Base-by-base conservation (phyloP, 768 basidiomycete species). In the Lentinula lateritia region DNA sequence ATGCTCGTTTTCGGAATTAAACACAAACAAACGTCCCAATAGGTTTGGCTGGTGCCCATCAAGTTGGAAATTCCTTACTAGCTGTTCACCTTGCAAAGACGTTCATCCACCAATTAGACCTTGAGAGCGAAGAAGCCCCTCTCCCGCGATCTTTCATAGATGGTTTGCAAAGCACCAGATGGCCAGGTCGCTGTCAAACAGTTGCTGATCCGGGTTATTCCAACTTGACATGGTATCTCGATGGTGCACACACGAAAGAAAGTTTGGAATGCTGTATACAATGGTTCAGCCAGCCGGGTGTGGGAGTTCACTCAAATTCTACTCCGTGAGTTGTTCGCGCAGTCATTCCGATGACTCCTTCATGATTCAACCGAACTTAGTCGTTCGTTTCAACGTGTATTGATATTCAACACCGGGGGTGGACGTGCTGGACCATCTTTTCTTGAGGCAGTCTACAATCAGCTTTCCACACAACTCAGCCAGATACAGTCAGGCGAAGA, bases 161-260 rank as follows among this genome's bases (percentile, higher is more conserved):
- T 18, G 95, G 89, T 3, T 76, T 98, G 20, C 74, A 83, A 66
- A 74, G 79, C 18, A 81, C 94, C 3, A 83, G 78, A 62, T 99
- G 97, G 96, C 95, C 97, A 9, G 97, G 96, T 12, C 85, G 97
- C 50, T 99, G 97, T 71, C 97, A 99, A 74, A 83, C 82, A 8
- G 84, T 96, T 12, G 52, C 61, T 9, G 94, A 95, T 68, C 86
- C 87, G 0, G 69, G 65, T 15, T 70, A 82, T 42, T 54, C 73
- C 1, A 68, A 72, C 15, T 78, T 83, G 6, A 89, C 83, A 2
- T 98, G 97, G 97, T 93, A 87, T 72, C 76, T 99, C 12, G 97
- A 98, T 70, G 97, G 97, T 0, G 95, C 97, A 10, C 97, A 99
- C 72, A 99, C 97, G 0, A 74, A 83, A 12, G 97, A 98, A 70